These are phyloP conservation scores for Candida ficus DNA, from an alignment of 805 yeast genomes.

Conservation along the genomic window DNA sequence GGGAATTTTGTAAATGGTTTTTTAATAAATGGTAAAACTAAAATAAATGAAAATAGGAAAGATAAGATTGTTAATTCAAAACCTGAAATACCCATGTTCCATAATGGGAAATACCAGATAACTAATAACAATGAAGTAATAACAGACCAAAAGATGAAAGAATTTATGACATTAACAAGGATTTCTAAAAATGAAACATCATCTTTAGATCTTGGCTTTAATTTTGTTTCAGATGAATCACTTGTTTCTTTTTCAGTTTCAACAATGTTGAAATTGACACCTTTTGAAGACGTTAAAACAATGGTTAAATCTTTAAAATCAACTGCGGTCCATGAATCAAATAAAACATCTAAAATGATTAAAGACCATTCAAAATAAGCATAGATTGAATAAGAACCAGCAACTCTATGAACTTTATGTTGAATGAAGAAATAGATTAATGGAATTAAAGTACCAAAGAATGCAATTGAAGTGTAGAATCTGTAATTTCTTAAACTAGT, in stretches of 20 bases:
- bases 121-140: slow-evolving; percentile 76
- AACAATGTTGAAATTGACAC: slow-evolving; percentile 16
- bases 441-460: slow-evolving; percentile 74
- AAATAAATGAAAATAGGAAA: slow-evolving; percentile 53
- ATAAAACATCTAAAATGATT: slow-evolving; percentile 75
- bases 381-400: slow-evolving; percentile 95
- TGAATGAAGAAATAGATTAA: slow-evolving; percentile 85
- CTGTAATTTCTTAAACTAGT: slow-evolving; percentile 47
- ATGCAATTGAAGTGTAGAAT: slow-evolving; percentile 47
- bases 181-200: slow-evolving; percentile 32
- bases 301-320: slow-evolving; percentile 69
- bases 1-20: slow-evolving; percentile 39
- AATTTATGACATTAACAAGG: slow-evolving; percentile 47
- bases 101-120: slow-evolving; percentile 95
- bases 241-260: slow-evolving; percentile 2
- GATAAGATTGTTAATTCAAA: slow-evolving; percentile 70
- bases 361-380: slow-evolving; percentile 95
- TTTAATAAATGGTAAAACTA: slow-evolving; percentile 42
- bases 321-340: slow-evolving; percentile 71
- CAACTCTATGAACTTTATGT: slow-evolving; percentile 78
- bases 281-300: slow-evolving; percentile 17
- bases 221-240: not conserved
- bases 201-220: slow-evolving; percentile 21
- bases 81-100: slow-evolving; percentile 98
- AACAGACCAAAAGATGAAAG: slow-evolving; percentile 82